A percentile compares a stretch with the other conserved stretches of the same genome.
Conservation (phyloP, 306 rosid species). For the Vigna mungo region DNA sequence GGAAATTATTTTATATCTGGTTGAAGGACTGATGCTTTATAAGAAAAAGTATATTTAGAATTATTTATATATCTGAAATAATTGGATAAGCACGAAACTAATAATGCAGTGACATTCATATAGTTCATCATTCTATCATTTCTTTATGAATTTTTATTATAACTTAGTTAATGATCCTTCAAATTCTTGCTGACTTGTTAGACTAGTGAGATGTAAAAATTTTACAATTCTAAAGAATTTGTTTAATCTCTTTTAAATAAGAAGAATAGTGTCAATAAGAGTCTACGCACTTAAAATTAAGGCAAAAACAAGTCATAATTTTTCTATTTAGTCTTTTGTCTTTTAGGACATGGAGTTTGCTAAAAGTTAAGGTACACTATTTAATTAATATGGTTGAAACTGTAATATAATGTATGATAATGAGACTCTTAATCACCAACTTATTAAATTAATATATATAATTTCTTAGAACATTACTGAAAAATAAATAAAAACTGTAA, state of each 20-base stretch:
- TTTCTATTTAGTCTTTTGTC: slow-evolving; percentile 12
- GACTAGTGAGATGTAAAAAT: neutral
- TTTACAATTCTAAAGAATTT: neutral
- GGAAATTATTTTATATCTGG: too few relatives aligned
- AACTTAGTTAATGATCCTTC: neutral
- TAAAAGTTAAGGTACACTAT: neutral
- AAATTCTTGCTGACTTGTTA: too few relatives aligned
- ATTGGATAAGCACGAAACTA: neutral
- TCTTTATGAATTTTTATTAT: neutral
- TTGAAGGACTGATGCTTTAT: too few relatives aligned
- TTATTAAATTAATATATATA: too few relatives aligned
- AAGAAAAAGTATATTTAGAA: neutral
- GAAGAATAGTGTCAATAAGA: neutral
- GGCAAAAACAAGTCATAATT: neutral
- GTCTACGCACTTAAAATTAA: neutral
- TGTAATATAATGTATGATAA: neutral
- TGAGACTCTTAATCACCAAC: too few relatives aligned
- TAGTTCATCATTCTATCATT: too few relatives aligned
- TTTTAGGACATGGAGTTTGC: neutral
- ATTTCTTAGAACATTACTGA: too few relatives aligned
- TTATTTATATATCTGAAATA: neutral
- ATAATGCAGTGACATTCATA: neutral
- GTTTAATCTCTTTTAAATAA: neutral
- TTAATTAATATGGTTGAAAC: slow-evolving; percentile 3
- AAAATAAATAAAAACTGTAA: too few relatives aligned